These are phyloP conservation scores for Carex scoparia DNA, from an alignment of 176 grass and related monocot genomes.

Conservation along the genomic window DNA sequence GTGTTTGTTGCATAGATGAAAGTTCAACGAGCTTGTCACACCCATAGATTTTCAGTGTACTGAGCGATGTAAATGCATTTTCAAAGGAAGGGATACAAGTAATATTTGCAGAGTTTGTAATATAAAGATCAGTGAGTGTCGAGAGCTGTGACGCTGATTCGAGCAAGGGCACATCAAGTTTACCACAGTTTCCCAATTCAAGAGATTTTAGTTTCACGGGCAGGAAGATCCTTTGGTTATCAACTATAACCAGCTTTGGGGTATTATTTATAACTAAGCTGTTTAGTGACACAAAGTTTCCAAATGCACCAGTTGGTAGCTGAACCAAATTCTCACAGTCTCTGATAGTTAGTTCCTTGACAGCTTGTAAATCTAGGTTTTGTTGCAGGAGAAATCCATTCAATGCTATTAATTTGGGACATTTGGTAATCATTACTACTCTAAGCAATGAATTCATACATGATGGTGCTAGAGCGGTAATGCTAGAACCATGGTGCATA, in stretches of 20 bases:
- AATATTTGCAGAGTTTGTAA: too few species aligned
- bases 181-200: neutral
- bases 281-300: constrained; percentile 13
- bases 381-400: constrained; percentile 23
- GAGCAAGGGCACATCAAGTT: too few species aligned
- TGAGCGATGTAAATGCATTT: neutral
- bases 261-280: neutral
- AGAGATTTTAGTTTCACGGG: neutral
- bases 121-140: accelerated
- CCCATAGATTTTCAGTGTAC: neutral
- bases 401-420: neutral
- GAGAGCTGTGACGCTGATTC: too few species aligned
- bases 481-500: neutral
- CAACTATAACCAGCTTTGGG: neutral
- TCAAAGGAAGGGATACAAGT: too few species aligned
- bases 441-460: neutral
- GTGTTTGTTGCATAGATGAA: neutral
- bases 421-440: neutral
- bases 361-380: neutral
- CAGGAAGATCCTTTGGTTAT: neutral
- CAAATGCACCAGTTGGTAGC: neutral
- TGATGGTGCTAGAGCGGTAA: neutral
- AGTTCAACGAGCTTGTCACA: too few species aligned
- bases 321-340: constrained; percentile 17
- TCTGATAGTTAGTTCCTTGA: neutral